Conservation (phyloP, 176 grass and related monocot species). For the Puya raimondii region DNA sequence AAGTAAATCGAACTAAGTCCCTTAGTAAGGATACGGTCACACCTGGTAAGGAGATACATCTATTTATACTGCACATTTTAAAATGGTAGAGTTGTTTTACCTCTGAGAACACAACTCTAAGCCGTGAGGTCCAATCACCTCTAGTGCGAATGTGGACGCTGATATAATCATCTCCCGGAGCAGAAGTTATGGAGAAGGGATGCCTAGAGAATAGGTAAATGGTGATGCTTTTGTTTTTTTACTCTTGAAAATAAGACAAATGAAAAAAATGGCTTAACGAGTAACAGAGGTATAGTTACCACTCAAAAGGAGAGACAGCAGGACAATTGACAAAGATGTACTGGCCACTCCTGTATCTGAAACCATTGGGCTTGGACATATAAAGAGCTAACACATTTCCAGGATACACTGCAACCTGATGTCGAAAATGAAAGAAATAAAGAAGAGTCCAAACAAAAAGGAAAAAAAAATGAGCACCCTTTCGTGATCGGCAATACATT, state of each 20-base stretch:
- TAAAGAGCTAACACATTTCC: constrained; percentile 81
- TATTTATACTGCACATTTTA: background rate
- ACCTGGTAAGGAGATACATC: background rate
- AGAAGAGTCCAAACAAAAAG: constrained; percentile 15
- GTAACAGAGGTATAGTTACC: constrained; percentile 24
- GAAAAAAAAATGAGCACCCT: background rate
- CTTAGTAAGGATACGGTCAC: background rate
- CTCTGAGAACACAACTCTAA: constrained; percentile 78
- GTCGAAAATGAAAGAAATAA: constrained; percentile 3
- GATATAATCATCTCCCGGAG: constrained; percentile 77
- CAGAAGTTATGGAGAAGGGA: constrained; percentile 95
- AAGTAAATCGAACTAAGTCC: background rate
- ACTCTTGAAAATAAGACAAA: constrained; percentile 1
- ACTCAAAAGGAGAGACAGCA: constrained; percentile 85
- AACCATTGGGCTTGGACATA: constrained; percentile 85
- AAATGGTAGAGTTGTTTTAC: constrained; percentile 25
- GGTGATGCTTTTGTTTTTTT: background rate
- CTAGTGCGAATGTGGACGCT: constrained; percentile 94
- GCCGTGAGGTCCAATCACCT: constrained; percentile 90
- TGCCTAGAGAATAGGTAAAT: constrained; percentile 35
- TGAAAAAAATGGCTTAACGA: background rate
- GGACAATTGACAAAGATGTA: constrained; percentile 82
- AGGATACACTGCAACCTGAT: constrained; percentile 74
- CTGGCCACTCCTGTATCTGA: constrained; percentile 77
- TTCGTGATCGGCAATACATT: no score